These are phyloP conservation scores for Emergomyces orientalis DNA, from an alignment of 2,329 filamentous ascomycete species.

Conservation along the genomic window DNA sequence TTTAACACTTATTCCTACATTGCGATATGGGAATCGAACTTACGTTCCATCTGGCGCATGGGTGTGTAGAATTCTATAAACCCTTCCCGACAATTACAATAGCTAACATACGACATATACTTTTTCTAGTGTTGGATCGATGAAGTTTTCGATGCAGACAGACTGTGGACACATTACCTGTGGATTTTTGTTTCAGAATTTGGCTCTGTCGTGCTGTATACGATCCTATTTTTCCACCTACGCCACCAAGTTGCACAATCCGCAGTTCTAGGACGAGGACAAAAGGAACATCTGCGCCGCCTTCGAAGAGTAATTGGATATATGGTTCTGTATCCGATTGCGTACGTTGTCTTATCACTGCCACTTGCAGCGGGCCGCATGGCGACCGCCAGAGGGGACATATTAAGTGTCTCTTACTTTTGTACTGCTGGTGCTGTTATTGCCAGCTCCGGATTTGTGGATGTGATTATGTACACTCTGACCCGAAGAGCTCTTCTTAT, in stretches of 20 bases:
- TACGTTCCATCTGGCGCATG: conserved; percentile 44
- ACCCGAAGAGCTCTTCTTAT: conserved; percentile 48
- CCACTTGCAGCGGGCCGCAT: conserved; percentile 48
- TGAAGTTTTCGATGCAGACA: conserved; percentile 33
- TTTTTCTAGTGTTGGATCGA: conserved; percentile 43
- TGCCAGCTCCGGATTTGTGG: conserved; percentile 50
- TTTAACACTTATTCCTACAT: conserved; percentile 41
- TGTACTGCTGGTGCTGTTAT: conserved; percentile 48
- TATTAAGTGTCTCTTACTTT: conserved; percentile 35
- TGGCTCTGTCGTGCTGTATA: conserved; percentile 42
- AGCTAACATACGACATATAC: conserved; percentile 4
- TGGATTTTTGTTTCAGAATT: conserved; percentile 49
- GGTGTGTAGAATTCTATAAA: conserved; percentile 28
- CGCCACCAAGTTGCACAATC: conserved; percentile 36
- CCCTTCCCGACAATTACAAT: background rate
- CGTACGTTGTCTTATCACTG: conserved; percentile 54
- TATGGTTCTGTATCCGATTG: conserved; percentile 41
- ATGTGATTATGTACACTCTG: conserved; percentile 49
- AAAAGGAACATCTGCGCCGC: conserved; percentile 31
- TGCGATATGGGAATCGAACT: conserved; percentile 33
- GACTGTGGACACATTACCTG: conserved; percentile 45
- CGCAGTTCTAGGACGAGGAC: conserved; percentile 28
- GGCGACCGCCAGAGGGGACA: conserved; percentile 30
- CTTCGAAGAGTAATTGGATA: conserved; percentile 37
- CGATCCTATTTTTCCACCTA: conserved; percentile 41